Conservation (phyloP, 2,329 filamentous ascomycete species). For the Trichoderma polysporum region DNA sequence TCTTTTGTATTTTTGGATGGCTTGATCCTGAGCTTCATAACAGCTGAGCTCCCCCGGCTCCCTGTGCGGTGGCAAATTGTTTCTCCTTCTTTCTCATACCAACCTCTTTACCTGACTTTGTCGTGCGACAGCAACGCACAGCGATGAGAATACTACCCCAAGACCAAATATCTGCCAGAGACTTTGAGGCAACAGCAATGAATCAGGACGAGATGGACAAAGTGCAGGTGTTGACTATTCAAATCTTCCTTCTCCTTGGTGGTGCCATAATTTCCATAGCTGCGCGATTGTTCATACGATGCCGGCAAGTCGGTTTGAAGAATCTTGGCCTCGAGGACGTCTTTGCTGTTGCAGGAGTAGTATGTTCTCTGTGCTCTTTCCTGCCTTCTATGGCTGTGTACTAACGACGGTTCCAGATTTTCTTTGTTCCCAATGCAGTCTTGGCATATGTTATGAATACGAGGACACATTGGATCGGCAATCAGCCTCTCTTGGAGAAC, state of each 20-base stretch:
- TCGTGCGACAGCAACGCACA: not conserved
- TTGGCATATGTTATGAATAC: conserved; percentile 10
- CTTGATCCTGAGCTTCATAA: conserved; percentile 8
- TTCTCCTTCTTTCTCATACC: not conserved
- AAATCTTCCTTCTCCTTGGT: conserved; percentile 6
- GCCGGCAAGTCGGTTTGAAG: not conserved
- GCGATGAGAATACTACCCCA: not conserved
- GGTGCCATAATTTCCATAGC: not conserved
- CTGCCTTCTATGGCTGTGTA: not conserved
- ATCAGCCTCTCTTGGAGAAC: not conserved
- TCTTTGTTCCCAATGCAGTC: not conserved
- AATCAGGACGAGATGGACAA: not conserved
- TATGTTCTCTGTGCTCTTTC: not conserved
- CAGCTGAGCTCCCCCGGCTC: not conserved
- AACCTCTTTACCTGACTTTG: not conserved
- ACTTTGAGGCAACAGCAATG: not conserved
- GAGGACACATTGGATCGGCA: conserved; percentile 10
- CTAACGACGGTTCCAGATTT: not conserved
- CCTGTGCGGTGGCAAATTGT: not conserved
- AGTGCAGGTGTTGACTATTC: not conserved
- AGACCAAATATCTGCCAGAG: not conserved
- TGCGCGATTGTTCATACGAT: not conserved
- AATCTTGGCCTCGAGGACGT: conserved; percentile 7
- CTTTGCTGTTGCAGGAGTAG: not conserved
- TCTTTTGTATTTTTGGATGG: conserved; percentile 8